Conservation (phyloP, 768 basidiomycete genomes). For the Podaxis sp. region DNA sequence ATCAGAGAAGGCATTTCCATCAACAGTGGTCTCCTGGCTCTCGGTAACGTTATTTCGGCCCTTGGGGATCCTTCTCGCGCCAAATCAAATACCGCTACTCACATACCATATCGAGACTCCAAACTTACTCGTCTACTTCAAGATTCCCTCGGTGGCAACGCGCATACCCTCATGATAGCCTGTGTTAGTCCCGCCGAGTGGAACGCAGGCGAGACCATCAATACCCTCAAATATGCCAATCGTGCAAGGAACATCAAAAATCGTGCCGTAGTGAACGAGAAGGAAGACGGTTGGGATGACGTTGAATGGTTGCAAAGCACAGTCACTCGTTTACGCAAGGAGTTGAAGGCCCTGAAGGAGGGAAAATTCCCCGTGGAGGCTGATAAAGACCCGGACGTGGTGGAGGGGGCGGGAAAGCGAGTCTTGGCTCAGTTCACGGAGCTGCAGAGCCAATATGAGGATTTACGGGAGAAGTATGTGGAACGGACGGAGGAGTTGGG, state of each 20-base stretch:
- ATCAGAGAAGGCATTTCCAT: constrained; percentile 99
- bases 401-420: constrained; percentile 71
- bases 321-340: constrained; percentile 81
- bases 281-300: constrained; percentile 98
- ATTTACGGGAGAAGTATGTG: constrained; percentile 79
- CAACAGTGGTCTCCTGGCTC: constrained; percentile 92
- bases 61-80: constrained; percentile 91
- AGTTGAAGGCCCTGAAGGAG: constrained; percentile 79
- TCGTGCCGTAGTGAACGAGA: constrained; percentile 85
- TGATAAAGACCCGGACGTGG: constrained; percentile 34
- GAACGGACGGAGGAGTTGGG: constrained; percentile 89
- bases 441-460: constrained; percentile 83
- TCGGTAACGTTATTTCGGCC: constrained; percentile 98
- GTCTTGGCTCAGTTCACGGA: constrained; percentile 80
- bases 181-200: constrained; percentile 96
- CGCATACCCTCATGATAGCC: constrained; percentile 98
- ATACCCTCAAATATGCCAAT: constrained; percentile 96
- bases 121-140: constrained; percentile 95
- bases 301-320: constrained; percentile 93
- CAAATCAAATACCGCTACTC: constrained; percentile 79
- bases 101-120: constrained; percentile 97
- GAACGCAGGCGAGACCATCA: constrained; percentile 92
- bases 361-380: constrained; percentile 40
- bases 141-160: constrained; percentile 97
- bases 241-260: constrained; percentile 98